phyloP scores from a whole-genome alignment of 306 rosid genomes.

The Inga oerstediana region DNA sequence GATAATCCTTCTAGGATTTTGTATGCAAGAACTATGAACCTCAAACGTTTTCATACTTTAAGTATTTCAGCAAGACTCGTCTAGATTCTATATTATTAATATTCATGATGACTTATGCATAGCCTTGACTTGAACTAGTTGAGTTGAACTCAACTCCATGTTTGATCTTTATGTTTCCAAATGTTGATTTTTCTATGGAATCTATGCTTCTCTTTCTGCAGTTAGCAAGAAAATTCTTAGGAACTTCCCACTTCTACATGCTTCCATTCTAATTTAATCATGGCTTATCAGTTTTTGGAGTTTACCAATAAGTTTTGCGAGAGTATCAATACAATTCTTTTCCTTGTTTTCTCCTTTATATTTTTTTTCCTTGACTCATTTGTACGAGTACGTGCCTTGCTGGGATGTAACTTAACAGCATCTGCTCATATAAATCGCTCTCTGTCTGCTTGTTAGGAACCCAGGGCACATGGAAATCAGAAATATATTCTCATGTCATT shows the following conservation, averaged over 20 bases:
- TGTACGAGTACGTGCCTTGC: neutral
- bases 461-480: neutral
- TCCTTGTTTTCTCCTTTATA: neutral
- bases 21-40: neutral
- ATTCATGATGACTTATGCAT: neutral
- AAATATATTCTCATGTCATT: neutral
- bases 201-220: neutral
- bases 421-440: neutral
- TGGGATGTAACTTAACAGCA: neutral
- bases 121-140: constrained; percentile 14
- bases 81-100: neutral
- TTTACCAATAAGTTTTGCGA: neutral
- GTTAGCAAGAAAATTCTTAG: neutral
- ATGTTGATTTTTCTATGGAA: neutral
- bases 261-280: neutral
- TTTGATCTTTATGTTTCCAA: neutral
- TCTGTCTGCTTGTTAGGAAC: neutral
- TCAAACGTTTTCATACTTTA: neutral
- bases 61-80: neutral
- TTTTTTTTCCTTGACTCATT: neutral
- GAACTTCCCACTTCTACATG: neutral
- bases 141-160: neutral
- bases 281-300: neutral
- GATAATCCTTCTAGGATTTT: constrained; percentile 12
- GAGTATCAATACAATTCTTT: neutral